Conservation (phyloP, 108 stramenopile species). For the Conticribra guillardii region DNA sequence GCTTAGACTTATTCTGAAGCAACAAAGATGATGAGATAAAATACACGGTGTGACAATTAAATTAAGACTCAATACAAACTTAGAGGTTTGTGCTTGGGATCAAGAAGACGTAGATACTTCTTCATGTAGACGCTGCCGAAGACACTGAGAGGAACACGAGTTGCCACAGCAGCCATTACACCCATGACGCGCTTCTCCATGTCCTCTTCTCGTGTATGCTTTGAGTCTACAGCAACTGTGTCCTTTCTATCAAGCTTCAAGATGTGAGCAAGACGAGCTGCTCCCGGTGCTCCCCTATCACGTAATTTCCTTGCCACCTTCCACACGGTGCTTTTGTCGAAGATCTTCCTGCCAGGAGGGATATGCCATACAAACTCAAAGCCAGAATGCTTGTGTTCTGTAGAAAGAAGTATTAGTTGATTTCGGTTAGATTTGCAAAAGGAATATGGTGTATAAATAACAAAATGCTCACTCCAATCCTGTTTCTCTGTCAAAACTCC, state of each 20-base stretch:
- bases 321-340: not conserved
- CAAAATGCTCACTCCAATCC: not conserved
- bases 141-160: not conserved
- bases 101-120: not conserved
- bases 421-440: not conserved
- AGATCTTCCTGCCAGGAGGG: slow-evolving; percentile 1
- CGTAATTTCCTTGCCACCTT: not conserved
- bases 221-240: not conserved
- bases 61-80: no score
- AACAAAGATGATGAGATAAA: no score
- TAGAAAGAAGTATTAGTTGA: not conserved
- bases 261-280: not conserved
- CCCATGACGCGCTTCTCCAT: not conserved
- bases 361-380: not conserved
- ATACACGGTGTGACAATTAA: no score
- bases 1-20: no score
- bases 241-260: not conserved
- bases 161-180: slow-evolving; percentile 8
- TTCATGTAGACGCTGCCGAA: not conserved
- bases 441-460: no score
- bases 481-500: not conserved
- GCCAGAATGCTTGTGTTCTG: slow-evolving; percentile 7
- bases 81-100: slow-evolving; percentile 1
- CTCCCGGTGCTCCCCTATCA: not conserved
- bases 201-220: not conserved